Base-by-base conservation (phyloP, 495 filamentous ascomycete genomes). In the Xylaria intraflava region DNA sequence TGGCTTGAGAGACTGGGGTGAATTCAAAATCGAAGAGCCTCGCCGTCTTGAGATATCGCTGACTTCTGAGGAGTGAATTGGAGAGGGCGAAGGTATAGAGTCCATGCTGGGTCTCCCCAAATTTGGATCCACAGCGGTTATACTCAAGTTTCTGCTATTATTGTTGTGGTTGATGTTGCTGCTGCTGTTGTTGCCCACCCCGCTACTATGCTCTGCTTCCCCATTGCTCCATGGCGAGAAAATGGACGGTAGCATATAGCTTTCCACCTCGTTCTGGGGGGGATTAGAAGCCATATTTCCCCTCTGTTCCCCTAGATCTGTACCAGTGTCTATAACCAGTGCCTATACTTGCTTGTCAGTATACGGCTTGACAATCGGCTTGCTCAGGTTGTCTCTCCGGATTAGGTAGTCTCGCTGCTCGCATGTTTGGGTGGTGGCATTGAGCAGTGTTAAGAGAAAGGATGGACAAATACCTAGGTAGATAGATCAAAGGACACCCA, bases 181-280 rank as follows among this genome's bases (percentile, higher is more conserved):
- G 12, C 2, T 36, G 14, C 14, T 9, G 27, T 23, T 40, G 11
- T 24, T 39, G n/a, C n/a, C n/a, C n/a, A n/a, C n/a, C n/a, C n/a
- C n/a, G n/a, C n/a, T n/a, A n/a, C n/a, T n/a, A n/a, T n/a, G n/a
- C 12, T 44, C 36, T 17, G 27, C 19, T 11, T 51, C 27, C 2
- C 54, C 47, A 41, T 20, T 31, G 20, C 29, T 35, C 55, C 53
- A 63, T 35, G 58, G 58, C 19, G 63, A 63, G 42, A 59, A 65
- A 12, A 53, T 59, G 0, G 60, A 63, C 6, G 63, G 60, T 29
- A 63, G 31, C 35, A 46, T 35, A 44, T 52, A 56, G 20, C 23
- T 48, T 1, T 27, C 33, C 11, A 5, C 43, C 4, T 23, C 43
- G 9, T 54, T 11, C 6, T 11, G 20, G 29, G 30, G 9, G 14